Percentiles rank a stretch among this genome's conserved stretches.
These are phyloP conservation scores for Spongiforma sp. DNA, from an alignment of 1,284 basidiomycete genomes.

Conservation along the genomic window DNA sequence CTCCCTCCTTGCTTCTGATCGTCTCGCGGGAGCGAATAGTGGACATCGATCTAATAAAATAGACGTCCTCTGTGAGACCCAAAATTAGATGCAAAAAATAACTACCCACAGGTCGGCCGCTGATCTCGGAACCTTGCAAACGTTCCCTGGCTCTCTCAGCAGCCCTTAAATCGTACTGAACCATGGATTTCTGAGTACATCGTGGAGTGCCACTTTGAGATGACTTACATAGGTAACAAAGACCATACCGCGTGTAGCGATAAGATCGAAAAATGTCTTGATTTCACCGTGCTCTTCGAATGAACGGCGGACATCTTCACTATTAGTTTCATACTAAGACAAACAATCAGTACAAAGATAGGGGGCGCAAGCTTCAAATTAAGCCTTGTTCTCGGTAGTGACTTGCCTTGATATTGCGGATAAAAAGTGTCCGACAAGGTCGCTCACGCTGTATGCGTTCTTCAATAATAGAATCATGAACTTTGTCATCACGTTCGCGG, in stretches of 20 bases:
- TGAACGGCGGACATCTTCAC: constrained; percentile 79
- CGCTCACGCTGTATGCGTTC: constrained; percentile 90
- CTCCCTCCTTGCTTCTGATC: constrained; percentile 73
- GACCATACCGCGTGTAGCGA: constrained; percentile 93
- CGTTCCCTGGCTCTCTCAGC: constrained; percentile 90
- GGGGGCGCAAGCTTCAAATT: constrained; percentile 14
- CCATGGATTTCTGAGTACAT: constrained; percentile 9
- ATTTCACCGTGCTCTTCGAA: constrained; percentile 96
- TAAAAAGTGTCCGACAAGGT: constrained; percentile 95
- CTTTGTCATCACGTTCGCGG: constrained; percentile 81
- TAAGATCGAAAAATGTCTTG: constrained; percentile 96
- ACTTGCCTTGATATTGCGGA: constrained; percentile 96
- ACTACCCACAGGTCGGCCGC: constrained; percentile 77
- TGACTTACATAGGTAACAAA: constrained; percentile 95
- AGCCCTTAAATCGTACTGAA: constrained; percentile 88
- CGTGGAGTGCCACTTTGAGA: not conserved
- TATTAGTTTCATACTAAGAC: constrained; percentile 87
- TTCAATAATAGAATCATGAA: constrained; percentile 86
- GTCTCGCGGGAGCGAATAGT: constrained; percentile 93
- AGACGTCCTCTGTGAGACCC: constrained; percentile 2
- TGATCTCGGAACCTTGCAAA: constrained; percentile 85
- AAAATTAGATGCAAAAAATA: not conserved
- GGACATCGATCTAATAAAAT: constrained; percentile 86
- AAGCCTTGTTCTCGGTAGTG: constrained; percentile 15
- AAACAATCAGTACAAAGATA: constrained; percentile 22